Evolutionary conservation across 306 rosid species (phyloP).

Genomic region (Ziziphus jujuba): DNA sequence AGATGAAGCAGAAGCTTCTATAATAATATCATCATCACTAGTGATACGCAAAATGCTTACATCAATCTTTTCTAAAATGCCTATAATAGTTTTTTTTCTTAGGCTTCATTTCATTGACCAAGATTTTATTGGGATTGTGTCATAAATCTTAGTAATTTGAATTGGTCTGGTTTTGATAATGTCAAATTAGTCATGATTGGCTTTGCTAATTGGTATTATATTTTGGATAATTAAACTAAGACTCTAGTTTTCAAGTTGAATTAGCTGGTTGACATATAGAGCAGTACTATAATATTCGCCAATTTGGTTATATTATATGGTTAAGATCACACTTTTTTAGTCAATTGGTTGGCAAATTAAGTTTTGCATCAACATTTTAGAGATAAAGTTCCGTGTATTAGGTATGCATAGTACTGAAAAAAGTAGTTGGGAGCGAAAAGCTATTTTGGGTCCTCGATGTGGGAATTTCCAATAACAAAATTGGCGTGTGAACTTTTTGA

Average conservation of each 20-base stretch:
- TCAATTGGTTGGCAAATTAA: not conserved
- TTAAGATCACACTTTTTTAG: not conserved
- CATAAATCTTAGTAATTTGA: not conserved
- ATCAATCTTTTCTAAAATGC: not conserved
- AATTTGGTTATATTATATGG: not conserved
- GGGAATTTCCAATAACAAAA: too few relatives aligned
- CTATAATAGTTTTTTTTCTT: not conserved
- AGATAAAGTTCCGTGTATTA: not conserved
- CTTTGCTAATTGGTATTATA: not conserved
- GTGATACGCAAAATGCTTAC: not conserved
- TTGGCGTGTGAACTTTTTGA: too few relatives aligned
- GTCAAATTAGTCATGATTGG: not conserved
- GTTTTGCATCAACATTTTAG: not conserved
- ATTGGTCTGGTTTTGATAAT: not conserved
- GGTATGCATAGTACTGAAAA: not conserved
- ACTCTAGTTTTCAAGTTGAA: not conserved
- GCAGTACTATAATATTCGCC: not conserved
- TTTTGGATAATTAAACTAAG: not conserved
- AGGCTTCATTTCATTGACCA: conserved; percentile 15
- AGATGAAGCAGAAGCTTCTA: not conserved
- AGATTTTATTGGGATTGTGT: conserved; percentile 14
- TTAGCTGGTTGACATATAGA: not conserved
- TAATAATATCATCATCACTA: not conserved
- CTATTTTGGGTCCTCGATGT: too few relatives aligned
- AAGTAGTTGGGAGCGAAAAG: too few relatives aligned